Percentiles rank a stretch among this genome's conserved stretches.
Evolutionary conservation across 148 eudicot genomes (phyloP).

Genomic region (Vaccinium myrtillus): DNA sequence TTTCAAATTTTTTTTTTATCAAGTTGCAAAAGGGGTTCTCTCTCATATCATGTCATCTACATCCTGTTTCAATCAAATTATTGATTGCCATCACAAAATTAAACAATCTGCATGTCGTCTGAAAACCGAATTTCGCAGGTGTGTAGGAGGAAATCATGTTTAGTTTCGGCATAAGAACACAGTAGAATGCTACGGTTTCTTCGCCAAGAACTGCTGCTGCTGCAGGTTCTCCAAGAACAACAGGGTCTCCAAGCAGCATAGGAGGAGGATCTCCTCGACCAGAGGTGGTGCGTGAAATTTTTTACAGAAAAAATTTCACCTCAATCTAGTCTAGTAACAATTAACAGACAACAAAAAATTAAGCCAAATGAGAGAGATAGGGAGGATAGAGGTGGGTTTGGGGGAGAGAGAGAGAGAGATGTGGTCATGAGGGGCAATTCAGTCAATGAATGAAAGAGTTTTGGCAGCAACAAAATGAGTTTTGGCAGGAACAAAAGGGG

Average conservation of each 20-base stretch:
- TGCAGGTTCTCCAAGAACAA: conserved; percentile 38
- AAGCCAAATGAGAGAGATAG: no score
- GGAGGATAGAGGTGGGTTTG: no score
- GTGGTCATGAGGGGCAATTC: no score
- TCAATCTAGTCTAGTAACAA: no score
- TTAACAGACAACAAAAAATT: no score
- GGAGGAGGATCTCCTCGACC: conserved; percentile 37
- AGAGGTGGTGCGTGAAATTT: conserved; percentile 36
- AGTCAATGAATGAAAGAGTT: no score
- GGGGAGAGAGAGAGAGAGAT: no score
- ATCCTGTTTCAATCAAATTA: background rate
- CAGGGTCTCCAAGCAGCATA: conserved; percentile 10
- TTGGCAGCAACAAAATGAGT: no score
- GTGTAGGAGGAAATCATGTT: conserved; percentile 23
- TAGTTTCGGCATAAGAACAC: conserved; percentile 39
- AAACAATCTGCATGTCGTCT: background rate
- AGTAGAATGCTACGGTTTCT: conserved; percentile 36
- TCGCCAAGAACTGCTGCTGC: conserved; percentile 4
- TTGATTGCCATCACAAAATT: no score
- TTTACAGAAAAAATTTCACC: no score
- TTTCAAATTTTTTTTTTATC: background rate
- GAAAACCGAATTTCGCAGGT: conserved; percentile 13
- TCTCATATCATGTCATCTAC: background rate
- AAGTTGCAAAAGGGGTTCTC: background rate
- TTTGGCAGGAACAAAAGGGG: no score